These are phyloP conservation scores for Lipomyces orientalis DNA, from an alignment of 805 yeast species.

Conservation along the genomic window DNA sequence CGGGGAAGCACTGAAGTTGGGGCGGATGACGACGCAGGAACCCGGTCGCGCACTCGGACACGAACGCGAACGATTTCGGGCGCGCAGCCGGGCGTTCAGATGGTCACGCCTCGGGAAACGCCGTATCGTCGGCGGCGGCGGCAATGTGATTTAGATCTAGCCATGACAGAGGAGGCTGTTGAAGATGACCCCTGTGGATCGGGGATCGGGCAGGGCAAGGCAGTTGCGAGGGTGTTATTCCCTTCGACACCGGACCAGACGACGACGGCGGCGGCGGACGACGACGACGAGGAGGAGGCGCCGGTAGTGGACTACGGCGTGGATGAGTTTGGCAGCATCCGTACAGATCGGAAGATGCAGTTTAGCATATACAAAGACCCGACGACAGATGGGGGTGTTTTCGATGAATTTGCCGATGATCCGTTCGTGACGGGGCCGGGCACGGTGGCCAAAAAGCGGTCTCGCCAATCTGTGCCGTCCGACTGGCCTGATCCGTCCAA, in stretches of 20 bases:
- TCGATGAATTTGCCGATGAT: constrained; percentile 3
- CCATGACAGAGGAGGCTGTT: constrained; percentile 13
- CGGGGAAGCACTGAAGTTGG: background rate
- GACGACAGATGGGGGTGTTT: background rate
- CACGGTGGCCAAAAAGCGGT: background rate
- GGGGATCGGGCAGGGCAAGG: background rate
- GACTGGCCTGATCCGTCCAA: constrained; percentile 15
- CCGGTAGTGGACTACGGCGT: background rate
- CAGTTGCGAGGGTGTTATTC: constrained; percentile 12
- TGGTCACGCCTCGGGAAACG: constrained; percentile 35
- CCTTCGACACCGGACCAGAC: constrained; percentile 1
- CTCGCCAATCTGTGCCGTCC: background rate
- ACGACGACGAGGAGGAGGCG: background rate
- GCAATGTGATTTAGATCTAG: background rate
- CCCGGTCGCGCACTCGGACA: constrained; percentile 18
- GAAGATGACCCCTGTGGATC: background rate
- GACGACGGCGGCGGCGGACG: background rate
- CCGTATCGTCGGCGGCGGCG: constrained; percentile 23
- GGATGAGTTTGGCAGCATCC: background rate
- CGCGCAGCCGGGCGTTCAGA: constrained; percentile 26
- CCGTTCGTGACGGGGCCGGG: background rate
- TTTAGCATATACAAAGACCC: constrained; percentile 14
- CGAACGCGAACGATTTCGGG: constrained; percentile 32
- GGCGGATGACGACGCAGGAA: background rate
- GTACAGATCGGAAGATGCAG: background rate